Base-by-base conservation (phyloP, 805 yeast species). In the Monosporozyma unispora region DNA sequence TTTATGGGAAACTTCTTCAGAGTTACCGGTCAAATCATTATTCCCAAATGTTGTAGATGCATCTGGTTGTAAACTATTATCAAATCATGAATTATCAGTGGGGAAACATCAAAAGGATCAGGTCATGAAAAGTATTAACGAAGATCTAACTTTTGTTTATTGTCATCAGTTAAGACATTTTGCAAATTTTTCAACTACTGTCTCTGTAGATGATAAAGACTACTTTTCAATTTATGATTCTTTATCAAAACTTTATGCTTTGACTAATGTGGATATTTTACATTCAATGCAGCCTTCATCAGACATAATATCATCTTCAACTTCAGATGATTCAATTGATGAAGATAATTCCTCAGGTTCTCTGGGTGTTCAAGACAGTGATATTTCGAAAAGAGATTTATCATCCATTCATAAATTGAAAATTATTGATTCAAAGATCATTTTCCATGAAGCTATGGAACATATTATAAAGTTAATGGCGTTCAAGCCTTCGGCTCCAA, bases 31-130 rank as follows among this genome's bases (percentile, higher is more conserved):
- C 11, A 70, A 72, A 2, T 74, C 77, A 6, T 55, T 79, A 25
- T 68, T 74, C 49, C 75, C 82, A 2, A 62, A 65, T 33, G 50
- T 55, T 3, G 54, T 79, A 11, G 83, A 79, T 57, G 67, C 74
- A 3, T 74, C 81, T 12, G 81, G 82, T 7, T 79, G 84, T 54
- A 58, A 62, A 28, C 14, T 69, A 11, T 50, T 67, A 3, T 56
- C 62, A 1, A 39, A 57, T 2, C 57, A 60, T 9, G 68, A 68
- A 27, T 51, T 69, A 6, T 57, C 58, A 1, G 48, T 57, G 4
- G 74, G 74, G 7, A 54, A 56, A 7, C 73, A 69, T 48, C 50
- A 65, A 23, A 58, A 61, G 27, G 65, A 62, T 23, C 60, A 66
- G n/a, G 67, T 67, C 4, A 65, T 70, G 60, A 71, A 67, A 54